Conservation (phyloP, 768 basidiomycete species). For the Mycena alexandri region DNA sequence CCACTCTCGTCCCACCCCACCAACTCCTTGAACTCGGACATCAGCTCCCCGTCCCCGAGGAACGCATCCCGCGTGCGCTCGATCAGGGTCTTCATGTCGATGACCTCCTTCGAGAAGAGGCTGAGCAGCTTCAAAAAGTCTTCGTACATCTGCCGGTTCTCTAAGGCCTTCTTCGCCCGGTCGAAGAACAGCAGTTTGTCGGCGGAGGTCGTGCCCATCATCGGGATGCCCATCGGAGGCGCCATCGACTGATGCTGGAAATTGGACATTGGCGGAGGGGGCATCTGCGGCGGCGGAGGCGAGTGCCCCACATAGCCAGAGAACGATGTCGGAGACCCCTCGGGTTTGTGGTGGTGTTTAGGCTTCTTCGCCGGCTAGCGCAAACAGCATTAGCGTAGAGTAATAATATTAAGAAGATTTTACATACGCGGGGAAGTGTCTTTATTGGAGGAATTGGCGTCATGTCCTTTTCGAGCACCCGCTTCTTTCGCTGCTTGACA, state of each 20-base stretch:
- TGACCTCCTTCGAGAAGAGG: conserved; percentile 92
- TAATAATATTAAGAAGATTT: conserved; percentile 16
- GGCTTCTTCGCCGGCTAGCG: conserved; percentile 67
- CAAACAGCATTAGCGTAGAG: not conserved
- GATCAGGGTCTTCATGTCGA: conserved; percentile 86
- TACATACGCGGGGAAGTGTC: conserved; percentile 60
- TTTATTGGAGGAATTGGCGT: conserved; percentile 71
- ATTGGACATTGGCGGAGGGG: conserved; percentile 40
- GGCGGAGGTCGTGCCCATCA: conserved; percentile 51
- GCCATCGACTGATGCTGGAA: conserved; percentile 39
- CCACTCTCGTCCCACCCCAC: conserved; percentile 82
- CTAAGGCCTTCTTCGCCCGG: conserved; percentile 84
- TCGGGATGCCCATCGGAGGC: conserved; percentile 41
- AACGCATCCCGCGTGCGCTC: conserved; percentile 83
- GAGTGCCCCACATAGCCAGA: conserved; percentile 60
- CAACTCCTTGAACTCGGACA: conserved; percentile 87
- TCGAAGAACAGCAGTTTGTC: conserved; percentile 96
- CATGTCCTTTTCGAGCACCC: conserved; percentile 74
- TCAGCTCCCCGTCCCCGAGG: conserved; percentile 84
- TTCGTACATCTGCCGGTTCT: conserved; percentile 84
- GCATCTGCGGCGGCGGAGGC: conserved; percentile 52
- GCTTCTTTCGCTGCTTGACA: conserved; percentile 73
- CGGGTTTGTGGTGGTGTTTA: conserved; percentile 73
- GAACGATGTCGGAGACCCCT: conserved; percentile 67
- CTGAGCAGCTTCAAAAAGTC: conserved; percentile 95